phyloP scores from a whole-genome alignment of 208 protist species.

The Leishmania gerbilli region DNA sequence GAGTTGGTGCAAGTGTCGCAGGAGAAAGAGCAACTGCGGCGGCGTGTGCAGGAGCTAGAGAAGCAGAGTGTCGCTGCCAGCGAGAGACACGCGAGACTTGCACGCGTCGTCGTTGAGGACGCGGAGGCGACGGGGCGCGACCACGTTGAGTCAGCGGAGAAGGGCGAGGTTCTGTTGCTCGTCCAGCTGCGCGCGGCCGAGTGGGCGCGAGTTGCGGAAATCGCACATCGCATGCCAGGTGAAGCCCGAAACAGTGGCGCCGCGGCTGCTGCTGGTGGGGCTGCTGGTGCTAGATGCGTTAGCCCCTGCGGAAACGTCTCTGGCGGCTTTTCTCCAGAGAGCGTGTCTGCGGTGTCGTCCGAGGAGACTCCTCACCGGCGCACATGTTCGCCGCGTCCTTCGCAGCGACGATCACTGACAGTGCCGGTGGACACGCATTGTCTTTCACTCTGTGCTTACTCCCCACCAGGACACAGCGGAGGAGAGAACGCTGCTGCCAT shows the following conservation, averaged over 20 bases:
- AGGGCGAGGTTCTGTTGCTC: conserved; percentile 1
- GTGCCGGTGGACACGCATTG: conserved; percentile 11
- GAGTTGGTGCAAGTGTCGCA: conserved; percentile 20
- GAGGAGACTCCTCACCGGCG: conserved; percentile 12
- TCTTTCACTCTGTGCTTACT: background rate
- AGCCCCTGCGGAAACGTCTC: background rate
- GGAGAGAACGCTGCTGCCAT: background rate
- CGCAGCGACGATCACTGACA: conserved; percentile 17
- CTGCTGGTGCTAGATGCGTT: background rate
- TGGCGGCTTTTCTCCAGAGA: background rate
- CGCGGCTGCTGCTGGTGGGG: background rate
- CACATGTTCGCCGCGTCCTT: conserved; percentile 21
- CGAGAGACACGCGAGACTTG: background rate
- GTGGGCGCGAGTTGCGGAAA: background rate
- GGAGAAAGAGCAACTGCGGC: conserved; percentile 15
- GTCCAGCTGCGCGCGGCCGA: background rate
- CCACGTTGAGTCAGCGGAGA: background rate
- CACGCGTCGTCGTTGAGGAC: background rate
- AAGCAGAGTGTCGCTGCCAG: background rate
- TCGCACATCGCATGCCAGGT: too few species aligned
- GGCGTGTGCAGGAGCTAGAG: conserved; percentile 18
- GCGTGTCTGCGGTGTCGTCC: conserved; percentile 16
- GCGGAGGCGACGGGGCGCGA: conserved; percentile 10
- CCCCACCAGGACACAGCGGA: background rate
- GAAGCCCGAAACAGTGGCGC: background rate